Evolutionary conservation across 1,284 basidiomycete genomes (phyloP).

Genomic region (Cutaneotrichosporon dermatis): DNA sequence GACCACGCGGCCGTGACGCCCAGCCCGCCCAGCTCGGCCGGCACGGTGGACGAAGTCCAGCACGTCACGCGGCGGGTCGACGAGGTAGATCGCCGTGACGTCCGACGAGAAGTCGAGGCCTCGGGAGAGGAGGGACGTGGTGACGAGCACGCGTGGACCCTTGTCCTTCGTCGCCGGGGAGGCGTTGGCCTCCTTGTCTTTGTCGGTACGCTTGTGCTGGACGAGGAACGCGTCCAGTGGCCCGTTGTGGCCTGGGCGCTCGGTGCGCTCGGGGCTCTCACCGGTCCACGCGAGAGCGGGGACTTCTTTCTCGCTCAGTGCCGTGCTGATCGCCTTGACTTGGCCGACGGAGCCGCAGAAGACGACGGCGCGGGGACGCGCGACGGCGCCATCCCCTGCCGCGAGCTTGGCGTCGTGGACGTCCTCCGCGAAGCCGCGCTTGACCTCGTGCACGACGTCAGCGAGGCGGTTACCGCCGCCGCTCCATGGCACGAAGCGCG

Average conservation of each 20-base stretch:
- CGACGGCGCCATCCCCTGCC: slow-evolving; percentile 58
- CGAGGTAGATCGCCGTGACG: slow-evolving; percentile 73
- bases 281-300: slow-evolving; percentile 62
- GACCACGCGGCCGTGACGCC: slow-evolving; percentile 59
- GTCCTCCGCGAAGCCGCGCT: slow-evolving; percentile 43
- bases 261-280: slow-evolving; percentile 54
- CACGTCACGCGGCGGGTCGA: slow-evolving; percentile 78
- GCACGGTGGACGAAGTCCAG: slow-evolving; percentile 86
- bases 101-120: slow-evolving; percentile 78
- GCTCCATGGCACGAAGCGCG: slow-evolving; percentile 67
- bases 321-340: slow-evolving; percentile 59
- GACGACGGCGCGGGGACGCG: slow-evolving; percentile 55
- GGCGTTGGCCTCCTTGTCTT: too few species aligned
- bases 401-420: slow-evolving; percentile 20
- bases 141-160: slow-evolving; percentile 63
- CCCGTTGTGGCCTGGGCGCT: slow-evolving; percentile 52
- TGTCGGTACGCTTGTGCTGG: neutral
- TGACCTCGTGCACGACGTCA: slow-evolving; percentile 69
- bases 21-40: slow-evolving; percentile 62
- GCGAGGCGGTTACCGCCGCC: slow-evolving; percentile 67
- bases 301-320: slow-evolving; percentile 59
- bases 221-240: slow-evolving; percentile 61
- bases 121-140: slow-evolving; percentile 83
- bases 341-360: slow-evolving; percentile 73
- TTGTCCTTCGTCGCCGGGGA: neutral